These are phyloP conservation scores for Trametes pubescens DNA, from an alignment of 1,284 basidiomycete species.

Conservation along the genomic window DNA sequence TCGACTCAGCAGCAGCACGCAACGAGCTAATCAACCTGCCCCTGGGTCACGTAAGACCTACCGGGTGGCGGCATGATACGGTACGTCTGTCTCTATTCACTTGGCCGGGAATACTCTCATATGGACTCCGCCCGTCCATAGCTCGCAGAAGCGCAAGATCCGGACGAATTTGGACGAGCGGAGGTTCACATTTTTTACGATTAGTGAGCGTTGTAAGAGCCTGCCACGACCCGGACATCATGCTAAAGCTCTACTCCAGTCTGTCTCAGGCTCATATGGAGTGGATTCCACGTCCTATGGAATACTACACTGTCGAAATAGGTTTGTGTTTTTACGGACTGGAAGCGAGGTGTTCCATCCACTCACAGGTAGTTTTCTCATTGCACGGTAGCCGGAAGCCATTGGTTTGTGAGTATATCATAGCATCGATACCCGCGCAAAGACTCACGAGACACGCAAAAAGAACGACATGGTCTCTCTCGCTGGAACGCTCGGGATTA, in stretches of 20 bases:
- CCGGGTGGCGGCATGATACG: no score
- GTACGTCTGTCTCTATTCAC: no score
- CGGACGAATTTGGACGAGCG: background rate
- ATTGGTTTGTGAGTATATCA: conserved; percentile 62
- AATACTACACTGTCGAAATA: background rate
- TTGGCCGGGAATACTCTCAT: no score
- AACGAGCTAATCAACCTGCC: no score
- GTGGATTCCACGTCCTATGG: background rate
- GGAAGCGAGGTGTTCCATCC: background rate
- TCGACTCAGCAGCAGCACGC: no score
- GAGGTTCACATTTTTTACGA: background rate
- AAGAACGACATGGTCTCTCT: conserved; percentile 64
- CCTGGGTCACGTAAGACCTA: no score
- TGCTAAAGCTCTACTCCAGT: background rate
- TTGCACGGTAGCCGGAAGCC: conserved; percentile 54
- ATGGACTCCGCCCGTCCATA: no score
- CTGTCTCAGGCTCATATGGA: background rate
- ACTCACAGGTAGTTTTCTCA: background rate
- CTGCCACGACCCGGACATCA: background rate
- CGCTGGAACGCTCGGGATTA: conserved; percentile 53
- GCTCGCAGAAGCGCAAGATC: no score
- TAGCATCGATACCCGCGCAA: no score
- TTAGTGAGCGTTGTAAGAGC: background rate
- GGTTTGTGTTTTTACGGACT: background rate
- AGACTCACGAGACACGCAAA: no score